phyloP scores from a whole-genome alignment of 1,284 basidiomycete genomes.

The Trichosporon asahii region DNA sequence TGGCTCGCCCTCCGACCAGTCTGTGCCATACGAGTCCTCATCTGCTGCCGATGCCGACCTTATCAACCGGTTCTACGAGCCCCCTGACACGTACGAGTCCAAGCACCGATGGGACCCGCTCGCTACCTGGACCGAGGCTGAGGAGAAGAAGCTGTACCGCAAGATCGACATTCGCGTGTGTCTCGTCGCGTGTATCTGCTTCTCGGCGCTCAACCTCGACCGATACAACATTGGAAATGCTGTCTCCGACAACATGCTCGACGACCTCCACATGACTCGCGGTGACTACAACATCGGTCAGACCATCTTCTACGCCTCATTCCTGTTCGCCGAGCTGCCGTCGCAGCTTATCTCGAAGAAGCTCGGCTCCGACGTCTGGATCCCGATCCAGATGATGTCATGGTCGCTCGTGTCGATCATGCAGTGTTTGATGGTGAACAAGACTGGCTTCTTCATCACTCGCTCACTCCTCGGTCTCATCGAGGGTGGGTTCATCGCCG shows the following conservation, averaged over 20 bases:
- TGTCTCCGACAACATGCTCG: slow-evolving; percentile 49
- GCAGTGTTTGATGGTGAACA: slow-evolving; percentile 35
- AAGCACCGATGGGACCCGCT: slow-evolving; percentile 47
- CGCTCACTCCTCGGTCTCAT: slow-evolving; percentile 41
- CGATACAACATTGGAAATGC: slow-evolving; percentile 42
- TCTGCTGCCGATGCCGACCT: slow-evolving; percentile 2
- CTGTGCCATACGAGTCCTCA: not conserved
- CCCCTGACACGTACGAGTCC: slow-evolving; percentile 42
- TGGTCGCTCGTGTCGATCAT: slow-evolving; percentile 45
- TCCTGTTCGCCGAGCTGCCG: slow-evolving; percentile 48
- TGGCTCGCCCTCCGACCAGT: not conserved
- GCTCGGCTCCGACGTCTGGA: slow-evolving; percentile 50
- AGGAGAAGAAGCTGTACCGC: slow-evolving; percentile 40
- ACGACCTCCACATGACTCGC: slow-evolving; percentile 46
- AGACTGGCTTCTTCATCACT: slow-evolving; percentile 40
- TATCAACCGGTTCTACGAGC: slow-evolving; percentile 31
- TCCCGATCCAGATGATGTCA: slow-evolving; percentile 47
- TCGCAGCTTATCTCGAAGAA: slow-evolving; percentile 49
- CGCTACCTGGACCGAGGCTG: slow-evolving; percentile 47
- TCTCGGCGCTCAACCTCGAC: slow-evolving; percentile 42
- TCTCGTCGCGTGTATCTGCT: slow-evolving; percentile 40
- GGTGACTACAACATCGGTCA: slow-evolving; percentile 48
- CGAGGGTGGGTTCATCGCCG: slow-evolving; percentile 52
- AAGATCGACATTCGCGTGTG: slow-evolving; percentile 37
- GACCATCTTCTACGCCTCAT: slow-evolving; percentile 41